These are phyloP conservation scores for Jacaranda mimosifolia DNA, from an alignment of 257 asterid species.

Conservation along the genomic window DNA sequence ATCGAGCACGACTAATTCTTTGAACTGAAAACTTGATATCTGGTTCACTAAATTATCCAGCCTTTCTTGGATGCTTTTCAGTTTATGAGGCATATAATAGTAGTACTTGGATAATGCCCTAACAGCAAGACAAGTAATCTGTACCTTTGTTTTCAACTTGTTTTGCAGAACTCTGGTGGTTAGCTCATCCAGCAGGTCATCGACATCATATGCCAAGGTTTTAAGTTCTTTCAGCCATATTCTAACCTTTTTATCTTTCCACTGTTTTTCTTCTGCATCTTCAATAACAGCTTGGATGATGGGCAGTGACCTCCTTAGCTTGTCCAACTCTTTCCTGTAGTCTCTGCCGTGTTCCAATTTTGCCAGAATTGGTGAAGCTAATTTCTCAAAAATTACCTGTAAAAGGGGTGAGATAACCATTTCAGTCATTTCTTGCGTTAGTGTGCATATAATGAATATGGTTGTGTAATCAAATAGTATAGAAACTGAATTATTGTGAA, in stretches of 20 bases:
- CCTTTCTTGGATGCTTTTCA: slow-evolving; percentile 18
- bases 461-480: not conserved
- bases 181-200: slow-evolving; percentile 22
- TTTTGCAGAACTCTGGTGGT: not conserved
- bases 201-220: slow-evolving; percentile 15
- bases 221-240: slow-evolving; percentile 25
- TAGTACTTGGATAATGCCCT: not conserved
- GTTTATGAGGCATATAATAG: slow-evolving; percentile 11
- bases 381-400: slow-evolving; percentile 23
- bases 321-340: slow-evolving; percentile 8
- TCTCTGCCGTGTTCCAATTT: slow-evolving; percentile 12
- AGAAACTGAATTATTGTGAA: too few relatives aligned
- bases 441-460: not conserved
- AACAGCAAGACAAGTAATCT: not conserved
- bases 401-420: slow-evolving; percentile 29
- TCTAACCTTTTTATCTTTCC: slow-evolving; percentile 19
- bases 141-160: slow-evolving; percentile 14
- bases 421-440: slow-evolving; percentile 8
- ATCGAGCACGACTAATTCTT: not conserved
- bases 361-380: slow-evolving; percentile 23
- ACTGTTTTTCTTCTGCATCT: slow-evolving; percentile 29
- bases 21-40: slow-evolving; percentile 1
- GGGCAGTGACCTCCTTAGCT: slow-evolving; percentile 11
- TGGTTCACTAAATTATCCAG: not conserved
- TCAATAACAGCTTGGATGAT: slow-evolving; percentile 17